Evolutionary conservation across 352 stramenopile genomes (phyloP), one percentile per base, ranked within the genome.

Genomic region (Pythium phragmitis): DNA sequence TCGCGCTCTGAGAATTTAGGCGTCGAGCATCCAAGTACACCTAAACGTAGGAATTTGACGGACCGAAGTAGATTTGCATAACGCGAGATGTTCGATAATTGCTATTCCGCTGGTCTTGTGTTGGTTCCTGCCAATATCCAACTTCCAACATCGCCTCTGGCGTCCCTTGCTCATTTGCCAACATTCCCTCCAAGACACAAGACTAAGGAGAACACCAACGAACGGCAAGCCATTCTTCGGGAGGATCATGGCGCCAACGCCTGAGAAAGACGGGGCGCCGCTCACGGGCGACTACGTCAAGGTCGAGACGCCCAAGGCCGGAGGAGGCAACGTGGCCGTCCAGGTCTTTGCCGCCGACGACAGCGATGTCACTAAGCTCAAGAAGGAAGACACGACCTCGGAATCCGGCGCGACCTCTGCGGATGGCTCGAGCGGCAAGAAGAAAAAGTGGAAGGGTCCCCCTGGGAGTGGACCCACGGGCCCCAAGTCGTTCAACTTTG

Each of bases 261-360:
- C 58, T 4, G 34, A 59, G 39, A 52, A 60, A 52, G 52, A 62
- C 43, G 45, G 55, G 26, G 26, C 26, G 26, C 13, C 43, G 43
- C 60, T 54, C 45, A 28, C 17, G 43, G 43, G 50, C 51, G 51
- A 67, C 33, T 67, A 62, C 60, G 48, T 57, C 43, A 50, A 52
- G 51, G 60, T 67, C 52, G 45, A 67, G 52, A 67, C 60, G 42
- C 60, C 60, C 33, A 57, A 52, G 26, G 26, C 26, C 26, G 26
- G 26, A 28, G 26, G 26, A 45, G 60, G 28, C 60, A 36, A 58
- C 42, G 51, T 45, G 14, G n/a, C 42, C 17, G 36, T 67, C 14
- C 52, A 60, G 26, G 60, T 67, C 23, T 60, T 57, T 21, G 45
- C 28, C 9, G 42, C 28, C 16, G 52, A 49, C 8, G 14, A 16